Percentiles rank a stretch among this genome's conserved stretches.
Conservation (phyloP, 768 basidiomycete species). For the Leccinum arenicola region DNA sequence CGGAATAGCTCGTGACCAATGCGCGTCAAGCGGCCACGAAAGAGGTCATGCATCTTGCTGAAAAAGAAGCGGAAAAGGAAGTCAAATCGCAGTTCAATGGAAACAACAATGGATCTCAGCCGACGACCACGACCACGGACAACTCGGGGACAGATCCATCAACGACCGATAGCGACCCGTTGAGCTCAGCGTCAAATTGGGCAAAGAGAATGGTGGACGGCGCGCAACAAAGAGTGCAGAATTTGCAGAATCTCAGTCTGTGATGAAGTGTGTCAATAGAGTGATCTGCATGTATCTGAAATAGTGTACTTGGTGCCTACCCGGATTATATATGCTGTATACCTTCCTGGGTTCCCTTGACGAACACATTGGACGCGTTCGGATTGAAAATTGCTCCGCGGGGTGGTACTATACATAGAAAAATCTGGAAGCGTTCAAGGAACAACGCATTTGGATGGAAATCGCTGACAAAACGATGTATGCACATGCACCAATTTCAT, state of each 20-base stretch:
- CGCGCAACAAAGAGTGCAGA: conserved; percentile 15
- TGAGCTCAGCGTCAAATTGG: conserved; percentile 13
- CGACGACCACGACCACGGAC: not conserved
- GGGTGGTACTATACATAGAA: not conserved
- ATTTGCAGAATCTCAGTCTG: conserved; percentile 3
- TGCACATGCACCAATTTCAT: not conserved
- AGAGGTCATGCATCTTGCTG: conserved; percentile 8
- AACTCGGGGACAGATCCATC: not conserved
- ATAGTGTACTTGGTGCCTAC: not conserved
- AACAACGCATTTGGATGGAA: no score
- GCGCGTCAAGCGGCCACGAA: conserved; percentile 8
- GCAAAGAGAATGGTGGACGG: conserved; percentile 12
- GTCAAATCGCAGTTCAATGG: not conserved
- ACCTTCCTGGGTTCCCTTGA: not conserved
- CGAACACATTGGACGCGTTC: not conserved
- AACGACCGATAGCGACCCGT: not conserved
- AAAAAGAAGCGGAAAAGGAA: conserved; percentile 9
- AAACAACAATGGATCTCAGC: not conserved
- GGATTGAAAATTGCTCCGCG: not conserved
- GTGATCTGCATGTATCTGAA: not conserved
- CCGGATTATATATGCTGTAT: not conserved
- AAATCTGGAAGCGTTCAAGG: not conserved
- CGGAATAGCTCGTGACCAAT: not conserved
- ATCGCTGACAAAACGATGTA: not conserved
- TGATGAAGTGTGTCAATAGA: not conserved